Base-by-base conservation (phyloP, 2,329 filamentous ascomycete species). In the Phialophora macrospora region DNA sequence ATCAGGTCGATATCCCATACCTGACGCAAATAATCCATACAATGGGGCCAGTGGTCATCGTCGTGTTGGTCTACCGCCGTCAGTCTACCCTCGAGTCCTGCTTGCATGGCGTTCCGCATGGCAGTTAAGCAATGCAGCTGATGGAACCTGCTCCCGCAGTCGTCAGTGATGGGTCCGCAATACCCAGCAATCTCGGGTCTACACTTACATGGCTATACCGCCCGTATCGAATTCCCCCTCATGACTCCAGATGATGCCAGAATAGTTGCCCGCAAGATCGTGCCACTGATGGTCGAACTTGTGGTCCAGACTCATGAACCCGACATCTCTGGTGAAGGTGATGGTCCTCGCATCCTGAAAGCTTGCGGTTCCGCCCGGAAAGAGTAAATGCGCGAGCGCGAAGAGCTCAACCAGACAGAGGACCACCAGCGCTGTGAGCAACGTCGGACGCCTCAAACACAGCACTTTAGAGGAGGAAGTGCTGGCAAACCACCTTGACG, bases 91-190 rank as follows among this genome's bases (percentile, higher is more conserved):
- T 54, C 51, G 24, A 20, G 51, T 8, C 20, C 51, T 24, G 26
- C 20, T 30, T 54, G 51, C 51, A 54, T 54, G 24, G 26, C 26
- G 20, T 54, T 54, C 20, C 51, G 51, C 20, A 54, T 54, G 20
- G 51, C 20, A 26, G 51, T 54, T 14, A 54, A n/a, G 51, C 51
- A 54, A 26, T 54, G 51, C 6, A 54, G 51, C 26, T 54, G 51
- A 26, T 54, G 51, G 24, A 54, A 54, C 51, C 51, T 54, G 44
- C 32, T 12, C 32, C 32, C 32, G 9, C 32, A 34, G 32, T 34
- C 32, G 11, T 34, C 11, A 34, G 32, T 34, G 9, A 12, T 34
- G 32, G 32, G 12, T 34, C 9, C 9, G 32, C 32, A 34, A 12
- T 34, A 34, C 3, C 2, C 32, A 34, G 32, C 32, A 9, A 34